Percentiles rank a stretch among this genome's conserved stretches.
Conservation (phyloP, 2,329 filamentous ascomycete species). For the Xylaria sp. region DNA sequence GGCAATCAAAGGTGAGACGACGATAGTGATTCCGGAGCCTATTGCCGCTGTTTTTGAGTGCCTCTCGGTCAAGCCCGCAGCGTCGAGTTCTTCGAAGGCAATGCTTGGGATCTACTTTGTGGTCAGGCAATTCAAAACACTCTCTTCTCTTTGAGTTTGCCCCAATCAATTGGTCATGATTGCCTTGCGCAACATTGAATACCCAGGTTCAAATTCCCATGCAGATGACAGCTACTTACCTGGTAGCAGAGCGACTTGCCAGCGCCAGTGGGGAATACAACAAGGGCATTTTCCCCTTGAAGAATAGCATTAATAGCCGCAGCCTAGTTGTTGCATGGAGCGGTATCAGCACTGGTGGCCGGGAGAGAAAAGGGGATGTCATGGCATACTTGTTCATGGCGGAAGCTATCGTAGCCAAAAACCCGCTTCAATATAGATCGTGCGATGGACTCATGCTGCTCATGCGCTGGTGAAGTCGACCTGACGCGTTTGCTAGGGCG, state of each 20-base stretch:
- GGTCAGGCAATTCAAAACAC: not conserved
- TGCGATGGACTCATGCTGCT: slow-evolving; percentile 29
- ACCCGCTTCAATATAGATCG: slow-evolving; percentile 51
- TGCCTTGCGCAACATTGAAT: not conserved
- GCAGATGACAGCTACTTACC: slow-evolving; percentile 42
- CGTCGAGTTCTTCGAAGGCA: slow-evolving; percentile 59
- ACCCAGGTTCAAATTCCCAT: not conserved
- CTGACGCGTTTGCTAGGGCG: slow-evolving; percentile 31
- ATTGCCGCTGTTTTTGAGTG: slow-evolving; percentile 16
- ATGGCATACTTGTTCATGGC: slow-evolving; percentile 55
- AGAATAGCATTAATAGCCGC: slow-evolving; percentile 55
- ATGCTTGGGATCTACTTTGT: slow-evolving; percentile 57
- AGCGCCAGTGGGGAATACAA: slow-evolving; percentile 61
- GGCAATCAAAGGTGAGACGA: slow-evolving; percentile 67
- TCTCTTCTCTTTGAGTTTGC: not conserved
- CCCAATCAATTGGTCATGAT: not conserved
- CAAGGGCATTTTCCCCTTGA: slow-evolving; percentile 55
- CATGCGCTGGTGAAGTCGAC: not conserved
- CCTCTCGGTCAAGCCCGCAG: slow-evolving; percentile 28
- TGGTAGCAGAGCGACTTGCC: slow-evolving; percentile 64
- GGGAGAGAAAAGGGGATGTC: not conserved
- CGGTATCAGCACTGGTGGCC: slow-evolving; percentile 5
- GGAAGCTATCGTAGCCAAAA: slow-evolving; percentile 56
- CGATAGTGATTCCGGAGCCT: slow-evolving; percentile 63
- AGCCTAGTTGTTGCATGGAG: slow-evolving; percentile 39